Evolutionary conservation across 352 stramenopile species (phyloP).

Genomic region (Globisporangium nagaii): DNA sequence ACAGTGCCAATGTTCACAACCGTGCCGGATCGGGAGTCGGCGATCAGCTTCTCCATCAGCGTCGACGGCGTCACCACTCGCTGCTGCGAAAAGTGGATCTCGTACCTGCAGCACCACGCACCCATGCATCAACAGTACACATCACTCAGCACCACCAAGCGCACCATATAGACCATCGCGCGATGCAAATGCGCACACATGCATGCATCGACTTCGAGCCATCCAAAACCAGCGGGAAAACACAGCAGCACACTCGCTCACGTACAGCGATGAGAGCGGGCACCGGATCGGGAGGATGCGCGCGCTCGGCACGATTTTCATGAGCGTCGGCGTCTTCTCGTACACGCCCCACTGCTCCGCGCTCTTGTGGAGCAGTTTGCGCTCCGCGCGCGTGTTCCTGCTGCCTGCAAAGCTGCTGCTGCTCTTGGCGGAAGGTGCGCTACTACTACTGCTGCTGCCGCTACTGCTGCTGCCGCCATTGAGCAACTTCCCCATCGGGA

Average conservation of each 20-base stretch:
- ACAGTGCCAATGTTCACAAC: slow-evolving; percentile 71
- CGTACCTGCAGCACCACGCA: slow-evolving; percentile 43
- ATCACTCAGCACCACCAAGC: not conserved
- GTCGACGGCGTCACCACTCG: slow-evolving; percentile 57
- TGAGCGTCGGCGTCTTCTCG: slow-evolving; percentile 49
- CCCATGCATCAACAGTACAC: not conserved
- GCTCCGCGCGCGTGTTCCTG: slow-evolving; percentile 17
- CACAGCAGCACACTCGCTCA: not conserved
- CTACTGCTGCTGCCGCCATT: slow-evolving; percentile 7
- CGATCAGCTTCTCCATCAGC: slow-evolving; percentile 82
- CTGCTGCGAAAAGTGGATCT: slow-evolving; percentile 70
- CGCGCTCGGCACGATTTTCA: slow-evolving; percentile 39
- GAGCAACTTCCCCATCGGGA: slow-evolving; percentile 5
- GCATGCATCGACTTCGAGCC: too few relatives aligned
- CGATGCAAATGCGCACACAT: too few relatives aligned
- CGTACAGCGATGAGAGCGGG: slow-evolving; percentile 75
- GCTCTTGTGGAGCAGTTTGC: slow-evolving; percentile 71
- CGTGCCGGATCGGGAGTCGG: slow-evolving; percentile 43
- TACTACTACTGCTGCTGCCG: not conserved
- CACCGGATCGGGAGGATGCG: slow-evolving; percentile 74
- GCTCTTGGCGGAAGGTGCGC: not conserved
- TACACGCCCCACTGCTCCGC: slow-evolving; percentile 57
- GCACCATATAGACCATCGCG: too few relatives aligned
- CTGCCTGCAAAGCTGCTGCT: slow-evolving; percentile 11
- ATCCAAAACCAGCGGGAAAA: too few relatives aligned